A percentile compares a stretch with the other conserved stretches of the same genome.
Evolutionary conservation across 257 asterid genomes (phyloP).

Genomic region (Cynanchum wilfordii): DNA sequence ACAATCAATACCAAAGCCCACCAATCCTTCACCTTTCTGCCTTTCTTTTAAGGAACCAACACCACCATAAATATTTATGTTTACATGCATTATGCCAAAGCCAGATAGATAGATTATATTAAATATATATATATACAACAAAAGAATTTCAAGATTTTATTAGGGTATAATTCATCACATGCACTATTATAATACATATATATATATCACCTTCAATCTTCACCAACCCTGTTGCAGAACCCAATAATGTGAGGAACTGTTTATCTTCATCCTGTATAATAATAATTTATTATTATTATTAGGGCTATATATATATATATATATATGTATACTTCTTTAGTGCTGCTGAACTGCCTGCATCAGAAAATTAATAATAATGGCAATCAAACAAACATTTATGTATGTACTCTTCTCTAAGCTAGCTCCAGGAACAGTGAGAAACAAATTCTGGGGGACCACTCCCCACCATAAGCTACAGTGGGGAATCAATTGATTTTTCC

Average conservation of each 20-base stretch:
- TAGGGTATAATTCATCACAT: neutral
- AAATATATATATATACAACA: neutral
- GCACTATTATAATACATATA: neutral
- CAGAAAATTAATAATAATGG: slow-evolving; percentile 1
- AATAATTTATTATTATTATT: too few relatives aligned
- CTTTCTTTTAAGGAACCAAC: slow-evolving; percentile 4
- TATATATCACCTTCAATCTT: neutral
- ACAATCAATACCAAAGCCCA: neutral
- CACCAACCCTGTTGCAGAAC: neutral
- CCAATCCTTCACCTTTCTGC: neutral
- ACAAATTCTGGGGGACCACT: slow-evolving; percentile 30
- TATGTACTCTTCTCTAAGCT: too few relatives aligned
- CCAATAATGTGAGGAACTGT: neutral
- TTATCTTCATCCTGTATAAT: neutral
- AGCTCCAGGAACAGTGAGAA: neutral
- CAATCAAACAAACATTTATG: too few relatives aligned
- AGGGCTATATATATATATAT: too few relatives aligned
- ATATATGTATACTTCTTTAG: too few relatives aligned
- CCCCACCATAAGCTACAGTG: neutral
- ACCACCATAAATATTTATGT: too few relatives aligned
- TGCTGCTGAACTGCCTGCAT: neutral
- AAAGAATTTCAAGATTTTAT: neutral
- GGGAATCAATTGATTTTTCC: slow-evolving; percentile 27
- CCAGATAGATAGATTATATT: neutral
- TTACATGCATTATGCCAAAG: too few relatives aligned